Evolutionary conservation across 2,329 filamentous ascomycete genomes (phyloP), one percentile per base, ranked within the genome.

Genomic region (Rugonectria rugulosa): DNA sequence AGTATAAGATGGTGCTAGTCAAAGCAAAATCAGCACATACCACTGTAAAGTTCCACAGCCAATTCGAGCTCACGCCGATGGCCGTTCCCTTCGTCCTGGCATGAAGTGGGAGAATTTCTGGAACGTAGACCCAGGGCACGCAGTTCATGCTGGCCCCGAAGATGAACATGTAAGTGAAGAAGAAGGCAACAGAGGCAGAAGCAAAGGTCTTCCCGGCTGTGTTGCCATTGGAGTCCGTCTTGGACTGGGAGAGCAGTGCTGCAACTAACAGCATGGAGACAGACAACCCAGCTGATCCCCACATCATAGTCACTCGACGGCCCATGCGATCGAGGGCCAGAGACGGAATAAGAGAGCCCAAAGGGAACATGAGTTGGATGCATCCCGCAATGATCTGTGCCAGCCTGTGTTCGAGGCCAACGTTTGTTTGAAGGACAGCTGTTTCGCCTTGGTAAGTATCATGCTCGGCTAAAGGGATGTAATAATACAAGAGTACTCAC

Each of bases 251-350:
- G 3, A 61, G 23, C 10, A 61, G 56, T 4, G 56, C 56, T 11
- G 59, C 43, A 9, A 61, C 70, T 27, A 61, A 43, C 6, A 61
- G 48, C 59, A 61, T 61, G 4, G 44, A 61, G 1, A 61, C 3
- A 2, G 52, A 40, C 6, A 61, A 14, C 2, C 59, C 72, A 1
- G 66, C 60, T 1, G 65, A 72, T 2, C 75, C 74, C 67, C 69
- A 73, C 53, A 79, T 76, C 76, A 78, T 78, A 0, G 75, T 71
- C 19, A 69, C 72, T 5, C 75, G 65, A 2, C 76, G 70, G 1
- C 76, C 76, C 55, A 72, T 72, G 1, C 68, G 57, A 27, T 76
- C 74, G 7, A 75, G 66, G 4, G 69, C 67, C n/a, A 74, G 61
- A 11, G 70, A 67, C 0, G 74, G 73, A 24, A 75, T 50, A 27